Evolutionary conservation across 164 flowering plant species (phyloP).

Genomic region (Tetrastigma voinierianum): DNA sequence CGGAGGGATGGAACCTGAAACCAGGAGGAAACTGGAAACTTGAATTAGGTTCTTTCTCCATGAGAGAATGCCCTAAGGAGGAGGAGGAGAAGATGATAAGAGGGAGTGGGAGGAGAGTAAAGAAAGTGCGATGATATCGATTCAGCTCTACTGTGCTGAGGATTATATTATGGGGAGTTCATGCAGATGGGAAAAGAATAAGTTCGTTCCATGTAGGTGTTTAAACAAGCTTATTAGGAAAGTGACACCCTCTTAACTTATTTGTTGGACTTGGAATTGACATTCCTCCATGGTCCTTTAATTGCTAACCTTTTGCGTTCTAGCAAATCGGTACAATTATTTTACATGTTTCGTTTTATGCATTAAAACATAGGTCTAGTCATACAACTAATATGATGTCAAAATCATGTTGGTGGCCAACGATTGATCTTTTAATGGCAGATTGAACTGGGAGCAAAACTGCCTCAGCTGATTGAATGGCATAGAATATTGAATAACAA

Average conservation of each 20-base stretch:
- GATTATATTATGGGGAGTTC: slow-evolving; percentile 13
- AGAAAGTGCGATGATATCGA: slow-evolving; percentile 19
- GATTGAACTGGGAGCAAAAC: no score
- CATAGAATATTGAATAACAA: background rate
- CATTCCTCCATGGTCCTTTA: background rate
- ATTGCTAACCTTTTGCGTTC: background rate
- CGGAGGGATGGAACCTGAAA: slow-evolving; percentile 53
- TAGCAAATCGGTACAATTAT: background rate
- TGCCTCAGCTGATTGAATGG: background rate
- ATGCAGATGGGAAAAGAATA: slow-evolving; percentile 7
- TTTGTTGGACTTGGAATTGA: slow-evolving; percentile 7
- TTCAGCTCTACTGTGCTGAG: slow-evolving; percentile 3
- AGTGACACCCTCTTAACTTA: background rate
- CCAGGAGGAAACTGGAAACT: slow-evolving; percentile 42
- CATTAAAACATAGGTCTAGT: background rate
- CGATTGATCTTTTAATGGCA: no score
- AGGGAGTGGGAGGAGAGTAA: slow-evolving; percentile 1
- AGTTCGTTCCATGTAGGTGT: background rate
- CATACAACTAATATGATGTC: no score
- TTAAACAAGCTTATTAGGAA: background rate
- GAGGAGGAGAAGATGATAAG: background rate
- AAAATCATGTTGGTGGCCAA: no score
- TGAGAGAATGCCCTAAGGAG: background rate
- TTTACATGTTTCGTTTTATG: background rate
- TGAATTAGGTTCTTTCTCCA: slow-evolving; percentile 18